Evolutionary conservation across 78 protist genomes (phyloP).

Genomic region (Creolimax fragrantissima): DNA sequence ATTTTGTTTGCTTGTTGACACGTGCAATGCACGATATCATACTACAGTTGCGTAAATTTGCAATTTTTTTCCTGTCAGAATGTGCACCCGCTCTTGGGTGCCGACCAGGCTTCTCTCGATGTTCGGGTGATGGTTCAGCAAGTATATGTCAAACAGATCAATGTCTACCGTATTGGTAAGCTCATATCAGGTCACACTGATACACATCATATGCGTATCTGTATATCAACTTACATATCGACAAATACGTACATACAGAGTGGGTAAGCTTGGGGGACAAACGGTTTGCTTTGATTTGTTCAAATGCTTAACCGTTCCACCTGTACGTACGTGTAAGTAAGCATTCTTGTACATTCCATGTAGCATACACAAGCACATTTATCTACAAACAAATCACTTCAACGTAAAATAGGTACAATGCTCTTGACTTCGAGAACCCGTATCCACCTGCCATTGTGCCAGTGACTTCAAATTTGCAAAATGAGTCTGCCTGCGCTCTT

Average conservation of each 20-base stretch:
- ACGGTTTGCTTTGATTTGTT: too few relatives aligned
- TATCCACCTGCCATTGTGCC: not conserved
- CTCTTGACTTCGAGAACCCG: not conserved
- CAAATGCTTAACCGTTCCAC: too few relatives aligned
- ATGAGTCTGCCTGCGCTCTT: not conserved
- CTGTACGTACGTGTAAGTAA: too few relatives aligned
- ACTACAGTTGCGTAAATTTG: not conserved
- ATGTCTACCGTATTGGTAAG: not conserved
- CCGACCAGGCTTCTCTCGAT: not conserved
- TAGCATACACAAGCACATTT: too few relatives aligned
- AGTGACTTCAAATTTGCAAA: not conserved
- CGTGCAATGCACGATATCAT: not conserved
- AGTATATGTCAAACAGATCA: not conserved
- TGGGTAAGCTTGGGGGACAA: too few relatives aligned
- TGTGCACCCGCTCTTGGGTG: not conserved
- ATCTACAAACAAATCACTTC: too few relatives aligned
- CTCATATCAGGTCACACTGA: too few relatives aligned
- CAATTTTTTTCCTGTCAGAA: not conserved
- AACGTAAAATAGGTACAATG: not conserved
- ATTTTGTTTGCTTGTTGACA: not conserved
- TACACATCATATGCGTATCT: too few relatives aligned
- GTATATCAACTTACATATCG: too few relatives aligned
- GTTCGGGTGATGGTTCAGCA: not conserved
- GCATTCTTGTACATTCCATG: too few relatives aligned
- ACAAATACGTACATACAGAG: too few relatives aligned